Evolutionary conservation across 805 yeast species (phyloP).

Genomic region (Saccharomycopsis javanensis): DNA sequence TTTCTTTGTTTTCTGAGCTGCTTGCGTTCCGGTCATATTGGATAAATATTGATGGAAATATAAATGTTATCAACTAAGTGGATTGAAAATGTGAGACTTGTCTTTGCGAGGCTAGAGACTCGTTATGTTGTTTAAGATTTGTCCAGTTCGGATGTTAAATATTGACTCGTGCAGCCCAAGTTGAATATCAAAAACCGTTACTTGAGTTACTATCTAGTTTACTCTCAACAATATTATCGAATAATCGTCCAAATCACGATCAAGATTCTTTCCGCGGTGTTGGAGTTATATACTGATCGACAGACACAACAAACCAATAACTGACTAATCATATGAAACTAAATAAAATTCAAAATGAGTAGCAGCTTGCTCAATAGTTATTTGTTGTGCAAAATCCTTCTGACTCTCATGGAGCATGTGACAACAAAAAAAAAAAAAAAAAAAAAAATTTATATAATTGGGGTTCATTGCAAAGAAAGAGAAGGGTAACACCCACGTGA

Average conservation of each 20-base stretch:
- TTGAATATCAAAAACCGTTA: no score
- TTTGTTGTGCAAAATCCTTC: slow-evolving; percentile 1
- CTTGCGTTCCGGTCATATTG: not conserved
- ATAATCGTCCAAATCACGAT: no score
- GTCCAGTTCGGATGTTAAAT: no score
- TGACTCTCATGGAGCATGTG: slow-evolving; percentile 1
- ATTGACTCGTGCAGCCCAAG: no score
- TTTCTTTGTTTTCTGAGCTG: not conserved
- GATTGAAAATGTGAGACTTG: no score
- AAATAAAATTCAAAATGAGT: not conserved
- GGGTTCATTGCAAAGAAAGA: not conserved
- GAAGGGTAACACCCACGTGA: not conserved
- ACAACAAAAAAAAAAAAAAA: not conserved
- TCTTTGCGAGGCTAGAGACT: no score
- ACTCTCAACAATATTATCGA: no score
- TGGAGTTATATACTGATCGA: not conserved
- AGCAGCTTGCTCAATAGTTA: not conserved
- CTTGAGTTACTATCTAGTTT: no score
- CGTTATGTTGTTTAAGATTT: no score
- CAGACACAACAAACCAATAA: not conserved
- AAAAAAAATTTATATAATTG: not conserved
- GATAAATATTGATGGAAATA: no score
- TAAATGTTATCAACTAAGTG: not conserved
- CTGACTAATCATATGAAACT: not conserved
- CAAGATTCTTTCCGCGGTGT: no score